These are phyloP conservation scores for Fusarium secorum DNA, from an alignment of 2,329 filamentous ascomycete genomes.

Conservation along the genomic window DNA sequence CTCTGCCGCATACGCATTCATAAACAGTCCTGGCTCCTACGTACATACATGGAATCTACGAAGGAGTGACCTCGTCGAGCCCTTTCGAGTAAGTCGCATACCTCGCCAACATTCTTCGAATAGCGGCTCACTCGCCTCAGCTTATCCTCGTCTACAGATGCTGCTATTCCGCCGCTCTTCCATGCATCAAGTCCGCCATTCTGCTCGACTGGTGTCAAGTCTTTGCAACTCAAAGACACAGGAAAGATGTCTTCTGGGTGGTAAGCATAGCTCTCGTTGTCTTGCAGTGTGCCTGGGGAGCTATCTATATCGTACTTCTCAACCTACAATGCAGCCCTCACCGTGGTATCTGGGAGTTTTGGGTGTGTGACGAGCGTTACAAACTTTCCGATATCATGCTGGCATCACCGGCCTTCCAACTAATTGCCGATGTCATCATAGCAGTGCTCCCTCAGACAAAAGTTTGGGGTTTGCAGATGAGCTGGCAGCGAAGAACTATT, in stretches of 20 bases:
- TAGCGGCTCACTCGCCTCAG: background rate
- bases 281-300: background rate
- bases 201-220: background rate
- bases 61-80: background rate
- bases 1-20: background rate
- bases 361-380: background rate
- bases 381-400: background rate
- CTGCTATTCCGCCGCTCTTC: background rate
- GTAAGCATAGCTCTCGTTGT: background rate
- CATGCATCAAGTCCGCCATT: background rate
- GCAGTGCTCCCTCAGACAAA: background rate
- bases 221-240: background rate
- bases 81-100: background rate
- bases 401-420: background rate
- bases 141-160: background rate
- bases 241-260: background rate
- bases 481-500: background rate
- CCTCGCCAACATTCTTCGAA: background rate
- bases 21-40: background rate
- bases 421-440: background rate
- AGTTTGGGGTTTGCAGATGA: background rate
- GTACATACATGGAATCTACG: background rate
- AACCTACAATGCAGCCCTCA: background rate
- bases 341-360: background rate
- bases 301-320: background rate